Evolutionary conservation across 768 basidiomycete species (phyloP).

Genomic region (Dacryopinax primogenitus): DNA sequence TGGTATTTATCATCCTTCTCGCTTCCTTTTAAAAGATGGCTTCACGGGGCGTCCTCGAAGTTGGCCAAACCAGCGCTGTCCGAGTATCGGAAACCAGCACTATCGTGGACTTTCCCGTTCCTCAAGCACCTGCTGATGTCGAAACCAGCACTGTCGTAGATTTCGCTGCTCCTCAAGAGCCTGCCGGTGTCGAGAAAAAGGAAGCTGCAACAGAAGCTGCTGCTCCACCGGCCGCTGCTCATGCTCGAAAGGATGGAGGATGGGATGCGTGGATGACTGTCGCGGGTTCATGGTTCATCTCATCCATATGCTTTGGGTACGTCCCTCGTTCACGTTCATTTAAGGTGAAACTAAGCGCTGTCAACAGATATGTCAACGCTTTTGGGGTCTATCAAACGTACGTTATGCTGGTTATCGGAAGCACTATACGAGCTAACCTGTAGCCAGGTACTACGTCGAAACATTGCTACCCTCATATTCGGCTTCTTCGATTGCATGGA

Average conservation of each 20-base stretch:
- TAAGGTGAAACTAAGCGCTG: neutral
- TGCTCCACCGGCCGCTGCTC: slow-evolving; percentile 21
- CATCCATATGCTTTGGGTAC: neutral
- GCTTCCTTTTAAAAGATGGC: neutral
- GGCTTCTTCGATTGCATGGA: slow-evolving; percentile 27
- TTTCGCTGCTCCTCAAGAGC: neutral
- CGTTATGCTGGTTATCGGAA: neutral
- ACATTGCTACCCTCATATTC: slow-evolving; percentile 26
- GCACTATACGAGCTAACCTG: neutral
- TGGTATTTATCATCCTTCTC: neutral
- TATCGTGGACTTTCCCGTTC: neutral
- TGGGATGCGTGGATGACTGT: neutral
- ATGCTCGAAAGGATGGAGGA: neutral
- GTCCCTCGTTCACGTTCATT: neutral
- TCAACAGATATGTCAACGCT: neutral
- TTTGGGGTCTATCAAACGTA: slow-evolving; percentile 3
- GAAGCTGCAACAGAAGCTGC: slow-evolving; percentile 67
- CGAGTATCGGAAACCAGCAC: neutral
- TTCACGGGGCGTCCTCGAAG: neutral
- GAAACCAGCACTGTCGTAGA: neutral
- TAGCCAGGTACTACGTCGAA: slow-evolving; percentile 16
- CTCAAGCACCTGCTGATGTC: neutral
- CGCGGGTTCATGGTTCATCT: neutral
- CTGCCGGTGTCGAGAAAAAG: slow-evolving; percentile 36
- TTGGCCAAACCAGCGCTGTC: neutral